Evolutionary conservation across 768 basidiomycete genomes (phyloP).

Genomic region (Tricholoma sp.): DNA sequence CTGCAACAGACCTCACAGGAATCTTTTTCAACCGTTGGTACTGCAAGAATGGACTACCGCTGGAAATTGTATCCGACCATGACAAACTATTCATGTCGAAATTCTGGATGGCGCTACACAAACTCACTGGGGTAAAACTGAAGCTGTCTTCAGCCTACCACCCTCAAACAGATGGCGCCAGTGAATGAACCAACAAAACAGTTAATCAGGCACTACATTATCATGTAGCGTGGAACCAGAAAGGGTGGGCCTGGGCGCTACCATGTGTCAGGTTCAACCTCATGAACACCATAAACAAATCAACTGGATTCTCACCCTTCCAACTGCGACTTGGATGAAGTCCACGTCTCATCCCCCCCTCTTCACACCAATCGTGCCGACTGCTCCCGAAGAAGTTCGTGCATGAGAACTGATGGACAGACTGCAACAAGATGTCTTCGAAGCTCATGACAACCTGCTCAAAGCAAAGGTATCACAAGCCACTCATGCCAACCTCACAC

Average conservation of each 20-base stretch:
- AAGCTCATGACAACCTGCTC: too few relatives aligned
- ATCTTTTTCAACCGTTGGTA: constrained; percentile 23
- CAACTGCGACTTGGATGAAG: constrained; percentile 20
- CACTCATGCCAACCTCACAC: background rate
- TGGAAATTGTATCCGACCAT: constrained; percentile 26
- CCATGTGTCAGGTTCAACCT: constrained; percentile 25
- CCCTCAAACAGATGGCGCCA: too few relatives aligned
- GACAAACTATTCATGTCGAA: constrained; percentile 12
- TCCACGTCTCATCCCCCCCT: background rate
- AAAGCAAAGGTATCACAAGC: too few relatives aligned
- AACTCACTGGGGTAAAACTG: too few relatives aligned
- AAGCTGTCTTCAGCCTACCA: too few relatives aligned
- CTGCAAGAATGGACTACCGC: constrained; percentile 30
- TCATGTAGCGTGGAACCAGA: too few relatives aligned
- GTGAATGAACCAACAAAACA: too few relatives aligned
- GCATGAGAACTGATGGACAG: too few relatives aligned
- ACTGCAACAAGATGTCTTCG: too few relatives aligned
- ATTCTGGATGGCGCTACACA: constrained; percentile 2
- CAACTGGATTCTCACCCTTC: constrained; percentile 27
- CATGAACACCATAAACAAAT: constrained; percentile 25
- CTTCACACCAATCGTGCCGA: constrained; percentile 1
- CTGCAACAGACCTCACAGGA: constrained; percentile 1
- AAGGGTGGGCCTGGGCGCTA: constrained; percentile 6
- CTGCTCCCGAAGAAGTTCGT: constrained; percentile 19
- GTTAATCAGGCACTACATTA: too few relatives aligned